Percentiles rank a stretch among this genome's conserved stretches.
Conservation (phyloP, 306 rosid species). For the Quercus aquifolioides region DNA sequence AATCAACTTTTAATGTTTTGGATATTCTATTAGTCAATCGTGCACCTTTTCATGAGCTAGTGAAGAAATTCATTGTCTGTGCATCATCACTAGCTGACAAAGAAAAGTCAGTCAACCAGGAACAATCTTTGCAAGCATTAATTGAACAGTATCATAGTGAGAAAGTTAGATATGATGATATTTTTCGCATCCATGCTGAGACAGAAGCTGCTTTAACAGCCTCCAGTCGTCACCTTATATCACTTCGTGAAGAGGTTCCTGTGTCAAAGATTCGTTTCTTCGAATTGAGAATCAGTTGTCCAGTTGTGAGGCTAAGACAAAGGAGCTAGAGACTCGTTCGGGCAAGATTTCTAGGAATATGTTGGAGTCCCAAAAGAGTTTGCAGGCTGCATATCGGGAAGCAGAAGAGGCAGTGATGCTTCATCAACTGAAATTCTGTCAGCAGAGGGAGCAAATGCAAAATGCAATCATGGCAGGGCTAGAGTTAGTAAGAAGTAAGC, state of each 20-base stretch:
- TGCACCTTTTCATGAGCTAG: background rate
- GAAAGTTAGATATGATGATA: background rate
- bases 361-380: background rate
- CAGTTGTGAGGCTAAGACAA: conserved; percentile 6
- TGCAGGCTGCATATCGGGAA: background rate
- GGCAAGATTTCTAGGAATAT: background rate
- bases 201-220: background rate
- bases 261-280: background rate
- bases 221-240: background rate
- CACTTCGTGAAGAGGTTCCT: conserved; percentile 1
- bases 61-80: conserved; percentile 10
- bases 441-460: background rate
- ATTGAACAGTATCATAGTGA: background rate
- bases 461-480: conserved; percentile 11
- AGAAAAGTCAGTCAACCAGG: background rate
- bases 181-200: background rate
- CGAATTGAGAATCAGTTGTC: conserved; percentile 13
- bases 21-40: background rate
- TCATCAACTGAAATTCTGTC: background rate
- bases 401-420: conserved; percentile 8
- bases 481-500: conserved; percentile 12
- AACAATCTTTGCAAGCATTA: conserved; percentile 8
- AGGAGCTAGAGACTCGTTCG: conserved; percentile 2
- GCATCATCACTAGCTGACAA: conserved; percentile 14
- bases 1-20: background rate